A percentile compares a stretch with the other conserved stretches of the same genome.
phyloP scores from a whole-genome alignment of 495 filamentous ascomycete genomes.

The Xanthoparmelia taractica region DNA sequence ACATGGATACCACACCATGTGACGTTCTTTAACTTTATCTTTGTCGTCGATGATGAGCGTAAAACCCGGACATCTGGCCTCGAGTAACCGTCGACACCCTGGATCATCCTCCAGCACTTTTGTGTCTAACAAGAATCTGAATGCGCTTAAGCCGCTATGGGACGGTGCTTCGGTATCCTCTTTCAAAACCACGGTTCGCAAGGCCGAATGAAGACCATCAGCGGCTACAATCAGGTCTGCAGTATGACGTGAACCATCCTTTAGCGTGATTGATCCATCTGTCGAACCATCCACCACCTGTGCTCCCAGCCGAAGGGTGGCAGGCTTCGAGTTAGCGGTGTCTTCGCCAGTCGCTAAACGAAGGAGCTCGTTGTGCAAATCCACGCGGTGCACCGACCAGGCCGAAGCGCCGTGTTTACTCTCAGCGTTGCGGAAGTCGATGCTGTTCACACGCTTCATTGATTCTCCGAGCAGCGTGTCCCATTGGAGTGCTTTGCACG shows the following conservation, averaged over 20 bases:
- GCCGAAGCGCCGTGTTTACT: slow-evolving; percentile 25
- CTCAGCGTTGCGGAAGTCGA: slow-evolving; percentile 21
- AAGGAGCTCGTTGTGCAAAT: slow-evolving; percentile 43
- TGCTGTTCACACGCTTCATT: slow-evolving; percentile 18
- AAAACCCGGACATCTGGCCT: slow-evolving; percentile 19
- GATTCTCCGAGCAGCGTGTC: slow-evolving; percentile 20
- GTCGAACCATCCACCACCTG: slow-evolving; percentile 32
- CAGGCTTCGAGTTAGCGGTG: slow-evolving; percentile 30
- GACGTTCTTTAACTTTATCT: slow-evolving; percentile 19
- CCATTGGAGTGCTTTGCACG: background rate
- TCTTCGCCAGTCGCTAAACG: slow-evolving; percentile 32
- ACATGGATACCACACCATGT: slow-evolving; percentile 42
- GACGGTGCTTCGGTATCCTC: slow-evolving; percentile 30
- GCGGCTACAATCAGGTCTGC: slow-evolving; percentile 45
- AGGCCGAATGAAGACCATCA: slow-evolving; percentile 40
- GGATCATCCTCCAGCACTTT: slow-evolving; percentile 32
- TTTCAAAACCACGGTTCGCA: slow-evolving; percentile 24
- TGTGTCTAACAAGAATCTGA: slow-evolving; percentile 41
- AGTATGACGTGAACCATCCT: slow-evolving; percentile 25
- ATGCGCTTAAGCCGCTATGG: slow-evolving; percentile 27
- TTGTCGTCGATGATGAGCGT: slow-evolving; percentile 24
- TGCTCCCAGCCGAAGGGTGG: slow-evolving; percentile 30
- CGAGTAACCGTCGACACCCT: slow-evolving; percentile 27
- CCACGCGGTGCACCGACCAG: slow-evolving; percentile 47
- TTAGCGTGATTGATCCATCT: slow-evolving; percentile 32